Evolutionary conservation across 2,329 filamentous ascomycete genomes (phyloP), one percentile per base, ranked within the genome.

Genomic region (Keithomyces neogunnii): DNA sequence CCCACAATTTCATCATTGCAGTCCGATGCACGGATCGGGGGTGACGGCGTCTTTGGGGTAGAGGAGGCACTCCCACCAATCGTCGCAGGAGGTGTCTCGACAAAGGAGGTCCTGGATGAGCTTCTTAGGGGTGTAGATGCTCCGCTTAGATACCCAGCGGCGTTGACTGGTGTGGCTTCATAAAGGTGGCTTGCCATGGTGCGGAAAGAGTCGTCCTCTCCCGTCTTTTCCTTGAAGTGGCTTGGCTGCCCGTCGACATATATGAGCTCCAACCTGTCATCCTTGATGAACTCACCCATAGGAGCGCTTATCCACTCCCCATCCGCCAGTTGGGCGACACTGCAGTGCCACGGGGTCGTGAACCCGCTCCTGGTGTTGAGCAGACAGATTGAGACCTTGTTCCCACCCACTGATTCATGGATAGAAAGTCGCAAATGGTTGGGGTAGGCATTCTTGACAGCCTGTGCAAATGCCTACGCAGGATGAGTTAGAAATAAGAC

Each of bases 301-400:
- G 54, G 43, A 19, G 51, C 48, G 33, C 38, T 46, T 54, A 40
- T 51, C 58, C 58, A 60, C 35, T 58, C 56, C 5, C 62, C 62
- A 40, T 60, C 26, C 5, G 49, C 26, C 10, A 50, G 30, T 11
- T 45, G 39, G 3, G 57, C 59, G 26, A 60, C 55, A n/a, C 54
- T 56, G 40, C 64, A 66, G 43, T 66, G 64, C 64, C 64, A 66
- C 0, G 64, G 64, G 0, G 64, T 66, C 0, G 64, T 66, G 45
- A 59, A 66, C 2, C 59, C 59, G 0, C 61, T 65, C 26, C 57
- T 59, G 28, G 64, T 65, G 50, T 60, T 57, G 10, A 66, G 57
- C 3, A 65, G 51, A 8, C 62, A 57, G 13, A 66, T 57, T 0
- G 61, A 66, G 1, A 66, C 47, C 36, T 66, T 66, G 31, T 58